Evolutionary conservation across 2,329 filamentous ascomycete species (phyloP).

Genomic region (Colletotrichum filicis): DNA sequence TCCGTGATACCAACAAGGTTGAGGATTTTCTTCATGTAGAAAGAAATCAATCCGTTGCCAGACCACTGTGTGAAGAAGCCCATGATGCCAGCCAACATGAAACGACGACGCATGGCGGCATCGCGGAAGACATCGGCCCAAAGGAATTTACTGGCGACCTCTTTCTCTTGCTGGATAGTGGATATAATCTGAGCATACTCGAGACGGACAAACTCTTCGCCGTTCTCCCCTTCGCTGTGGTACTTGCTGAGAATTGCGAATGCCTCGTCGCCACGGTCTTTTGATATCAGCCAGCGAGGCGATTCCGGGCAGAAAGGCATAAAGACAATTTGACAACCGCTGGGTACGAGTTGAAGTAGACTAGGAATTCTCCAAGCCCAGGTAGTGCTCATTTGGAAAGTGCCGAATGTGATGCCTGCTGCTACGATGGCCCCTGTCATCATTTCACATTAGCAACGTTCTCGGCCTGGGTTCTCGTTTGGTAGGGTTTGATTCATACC

Average conservation of each 20-base stretch:
- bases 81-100: conserved; percentile 57
- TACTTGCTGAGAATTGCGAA: conserved; percentile 49
- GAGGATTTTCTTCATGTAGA: conserved; percentile 53
- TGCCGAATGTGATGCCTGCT: conserved; percentile 23
- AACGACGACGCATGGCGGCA: conserved; percentile 52
- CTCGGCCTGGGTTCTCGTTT: not conserved
- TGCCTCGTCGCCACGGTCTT: conserved; percentile 46
- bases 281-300: conserved; percentile 46
- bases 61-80: conserved; percentile 56
- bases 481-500: not conserved
- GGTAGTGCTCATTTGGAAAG: conserved; percentile 21
- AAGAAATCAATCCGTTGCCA: conserved; percentile 46
- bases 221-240: conserved; percentile 61
- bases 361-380: conserved; percentile 32
- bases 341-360: conserved; percentile 34
- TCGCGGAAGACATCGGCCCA: conserved; percentile 48
- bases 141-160: conserved; percentile 56
- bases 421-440: conserved; percentile 10
- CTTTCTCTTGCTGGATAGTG: conserved; percentile 58
- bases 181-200: conserved; percentile 67
- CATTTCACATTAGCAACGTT: not conserved
- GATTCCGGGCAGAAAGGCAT: conserved; percentile 50
- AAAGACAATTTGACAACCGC: conserved; percentile 40
- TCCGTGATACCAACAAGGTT: conserved; percentile 51
- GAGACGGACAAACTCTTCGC: conserved; percentile 62